These are phyloP conservation scores for Rutstroemia sp. DNA, from an alignment of 2,329 filamentous ascomycete genomes.

Conservation along the genomic window DNA sequence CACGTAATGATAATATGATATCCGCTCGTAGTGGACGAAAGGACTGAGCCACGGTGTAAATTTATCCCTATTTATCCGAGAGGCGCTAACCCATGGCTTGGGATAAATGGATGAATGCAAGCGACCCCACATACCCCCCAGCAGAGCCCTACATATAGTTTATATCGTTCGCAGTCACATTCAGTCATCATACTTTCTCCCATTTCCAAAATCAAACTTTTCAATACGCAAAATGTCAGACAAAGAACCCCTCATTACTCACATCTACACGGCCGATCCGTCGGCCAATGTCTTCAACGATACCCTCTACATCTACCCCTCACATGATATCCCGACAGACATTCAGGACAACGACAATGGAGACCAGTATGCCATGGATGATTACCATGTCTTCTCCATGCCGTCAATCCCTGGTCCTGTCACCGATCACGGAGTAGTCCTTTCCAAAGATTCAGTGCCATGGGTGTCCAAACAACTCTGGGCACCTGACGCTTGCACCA, in stretches of 20 bases:
- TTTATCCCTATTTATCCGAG: conserved; percentile 8
- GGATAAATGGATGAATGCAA: conserved; percentile 9
- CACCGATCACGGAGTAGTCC: conserved; percentile 64
- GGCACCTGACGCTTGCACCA: conserved; percentile 68
- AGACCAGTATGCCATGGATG: conserved; percentile 77
- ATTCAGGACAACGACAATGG: conserved; percentile 77
- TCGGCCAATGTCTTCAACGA: conserved; percentile 74
- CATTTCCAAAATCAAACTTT: no score
- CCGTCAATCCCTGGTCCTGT: conserved; percentile 45
- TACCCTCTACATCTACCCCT: conserved; percentile 72
- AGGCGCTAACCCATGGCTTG: neutral
- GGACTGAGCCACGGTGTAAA: neutral
- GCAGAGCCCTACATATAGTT: neutral
- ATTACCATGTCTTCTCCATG: conserved; percentile 70
- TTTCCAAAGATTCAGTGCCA: conserved; percentile 58
- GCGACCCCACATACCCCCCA: neutral
- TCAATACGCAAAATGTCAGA: neutral
- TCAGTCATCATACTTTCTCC: no score
- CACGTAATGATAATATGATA: neutral
- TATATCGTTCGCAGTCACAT: neutral
- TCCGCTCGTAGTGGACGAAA: neutral
- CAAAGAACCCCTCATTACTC: conserved; percentile 54
- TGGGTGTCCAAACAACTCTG: conserved; percentile 76
- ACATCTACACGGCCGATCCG: conserved; percentile 73
- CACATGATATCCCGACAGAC: conserved; percentile 69